Percentiles rank a stretch among this genome's conserved stretches.
These are phyloP conservation scores for Kregervanrija delftensis DNA, from an alignment of 805 yeast species.

Conservation along the genomic window DNA sequence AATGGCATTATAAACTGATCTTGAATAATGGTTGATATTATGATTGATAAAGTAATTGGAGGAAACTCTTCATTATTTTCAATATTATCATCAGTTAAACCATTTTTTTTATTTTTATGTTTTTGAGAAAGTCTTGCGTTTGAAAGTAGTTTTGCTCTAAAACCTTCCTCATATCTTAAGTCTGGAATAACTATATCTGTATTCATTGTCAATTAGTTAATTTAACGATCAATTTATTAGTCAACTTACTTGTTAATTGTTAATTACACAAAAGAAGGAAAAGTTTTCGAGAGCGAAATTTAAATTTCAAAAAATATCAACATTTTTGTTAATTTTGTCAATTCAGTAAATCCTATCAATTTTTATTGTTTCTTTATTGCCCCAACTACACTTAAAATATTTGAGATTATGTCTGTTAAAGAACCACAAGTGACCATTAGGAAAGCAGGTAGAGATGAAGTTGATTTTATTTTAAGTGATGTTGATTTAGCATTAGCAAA, in stretches of 20 bases:
- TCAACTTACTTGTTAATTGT: background rate
- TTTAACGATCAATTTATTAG: background rate
- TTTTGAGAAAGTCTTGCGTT: constrained; percentile 14
- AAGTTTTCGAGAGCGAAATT: background rate
- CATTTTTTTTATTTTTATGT: constrained; percentile 6
- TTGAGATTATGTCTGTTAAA: constrained; percentile 13
- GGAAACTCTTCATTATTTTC: constrained; percentile 14
- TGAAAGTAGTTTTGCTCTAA: constrained; percentile 32
- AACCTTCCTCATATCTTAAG: constrained; percentile 59
- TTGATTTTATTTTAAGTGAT: constrained; percentile 81
- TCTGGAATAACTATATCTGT: constrained; percentile 41
- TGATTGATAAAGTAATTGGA: constrained; percentile 38
- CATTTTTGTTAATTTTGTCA: background rate
- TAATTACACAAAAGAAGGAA: background rate
- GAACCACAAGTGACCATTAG: constrained; percentile 87
- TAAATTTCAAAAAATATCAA: background rate
- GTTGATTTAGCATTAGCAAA: constrained; percentile 89
- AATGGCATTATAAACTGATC: constrained; percentile 53
- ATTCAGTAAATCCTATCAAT: background rate
- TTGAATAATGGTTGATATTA: constrained; percentile 40
- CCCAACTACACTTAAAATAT: background rate
- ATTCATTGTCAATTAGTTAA: background rate
- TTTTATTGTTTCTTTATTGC: too few relatives aligned
- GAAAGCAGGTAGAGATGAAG: constrained; percentile 76
- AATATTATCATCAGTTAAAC: background rate